Percentiles rank a stretch among this genome's conserved stretches.
Conservation (phyloP, 2,329 filamentous ascomycete genomes). For the Diaporthe ampelina region DNA sequence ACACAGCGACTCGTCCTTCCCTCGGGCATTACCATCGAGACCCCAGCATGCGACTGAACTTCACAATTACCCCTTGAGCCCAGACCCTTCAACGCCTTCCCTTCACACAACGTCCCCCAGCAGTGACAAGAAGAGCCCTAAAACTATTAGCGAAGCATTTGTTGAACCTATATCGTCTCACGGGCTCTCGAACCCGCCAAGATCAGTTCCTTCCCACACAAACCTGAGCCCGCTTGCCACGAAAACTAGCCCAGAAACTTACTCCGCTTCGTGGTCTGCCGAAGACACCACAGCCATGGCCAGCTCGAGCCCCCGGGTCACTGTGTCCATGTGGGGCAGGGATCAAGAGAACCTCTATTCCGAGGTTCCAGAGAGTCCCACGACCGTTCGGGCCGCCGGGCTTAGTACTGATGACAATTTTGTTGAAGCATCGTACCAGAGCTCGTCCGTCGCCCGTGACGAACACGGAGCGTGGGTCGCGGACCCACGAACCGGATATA, state of each 20-base stretch:
- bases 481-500: constrained; percentile 55
- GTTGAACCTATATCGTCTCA: constrained; percentile 58
- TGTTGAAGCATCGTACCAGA: constrained; percentile 43
- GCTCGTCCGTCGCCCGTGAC: constrained; percentile 53
- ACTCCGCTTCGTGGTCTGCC: constrained; percentile 63
- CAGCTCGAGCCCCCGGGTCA: constrained; percentile 67
- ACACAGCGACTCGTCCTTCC: constrained; percentile 31
- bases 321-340: constrained; percentile 68
- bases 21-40: constrained; percentile 26
- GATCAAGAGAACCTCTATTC: constrained; percentile 57
- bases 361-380: constrained; percentile 51
- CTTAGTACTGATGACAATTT: constrained; percentile 54
- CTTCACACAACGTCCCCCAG: constrained; percentile 60
- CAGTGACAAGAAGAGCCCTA: constrained; percentile 50
- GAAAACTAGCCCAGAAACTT: constrained; percentile 65
- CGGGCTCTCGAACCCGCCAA: constrained; percentile 58
- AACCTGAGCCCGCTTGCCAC: constrained; percentile 50
- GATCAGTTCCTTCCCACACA: constrained; percentile 50
- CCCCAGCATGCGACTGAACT: constrained; percentile 44
- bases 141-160: constrained; percentile 45
- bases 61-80: constrained; percentile 62
- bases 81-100: constrained; percentile 62
- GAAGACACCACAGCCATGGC: constrained; percentile 64
- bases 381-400: constrained; percentile 51
- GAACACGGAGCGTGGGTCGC: constrained; percentile 58